phyloP scores from a whole-genome alignment of 169 alveolate genomes.

The Babesia ovis region DNA sequence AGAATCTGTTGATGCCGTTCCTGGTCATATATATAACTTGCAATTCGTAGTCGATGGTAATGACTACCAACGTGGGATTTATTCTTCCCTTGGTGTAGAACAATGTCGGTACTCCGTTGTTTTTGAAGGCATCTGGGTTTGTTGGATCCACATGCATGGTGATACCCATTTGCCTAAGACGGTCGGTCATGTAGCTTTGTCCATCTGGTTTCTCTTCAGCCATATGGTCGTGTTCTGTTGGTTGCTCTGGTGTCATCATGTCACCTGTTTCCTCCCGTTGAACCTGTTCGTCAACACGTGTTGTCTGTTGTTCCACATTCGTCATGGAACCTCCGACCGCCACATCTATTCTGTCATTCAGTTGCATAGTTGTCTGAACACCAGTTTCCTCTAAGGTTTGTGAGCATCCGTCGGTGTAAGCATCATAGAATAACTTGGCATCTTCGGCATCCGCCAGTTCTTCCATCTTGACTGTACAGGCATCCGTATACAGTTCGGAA shows the following conservation, averaged over 20 bases:
- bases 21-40: slow-evolving; percentile 58
- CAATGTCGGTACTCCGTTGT: slow-evolving; percentile 50
- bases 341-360: background rate
- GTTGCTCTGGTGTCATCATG: background rate
- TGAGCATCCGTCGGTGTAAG: background rate
- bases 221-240: background rate
- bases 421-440: slow-evolving; percentile 15
- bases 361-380: slow-evolving; percentile 6
- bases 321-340: slow-evolving; percentile 7
- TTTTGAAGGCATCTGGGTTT: slow-evolving; percentile 17
- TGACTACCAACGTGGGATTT: slow-evolving; percentile 43
- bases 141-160: background rate
- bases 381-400: slow-evolving; percentile 1
- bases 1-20: slow-evolving; percentile 58
- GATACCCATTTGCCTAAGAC: background rate
- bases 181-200: background rate
- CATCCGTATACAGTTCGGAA: slow-evolving; percentile 29
- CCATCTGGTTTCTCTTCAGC: background rate
- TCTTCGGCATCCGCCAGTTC: slow-evolving; percentile 18
- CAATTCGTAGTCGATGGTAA: slow-evolving; percentile 49
- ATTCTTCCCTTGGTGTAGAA: slow-evolving; percentile 64
- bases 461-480: background rate
- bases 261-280: background rate
- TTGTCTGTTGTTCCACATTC: background rate
- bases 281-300: background rate